Evolutionary conservation across 768 basidiomycete species (phyloP).

Genomic region (Mycena sanguinolenta): DNA sequence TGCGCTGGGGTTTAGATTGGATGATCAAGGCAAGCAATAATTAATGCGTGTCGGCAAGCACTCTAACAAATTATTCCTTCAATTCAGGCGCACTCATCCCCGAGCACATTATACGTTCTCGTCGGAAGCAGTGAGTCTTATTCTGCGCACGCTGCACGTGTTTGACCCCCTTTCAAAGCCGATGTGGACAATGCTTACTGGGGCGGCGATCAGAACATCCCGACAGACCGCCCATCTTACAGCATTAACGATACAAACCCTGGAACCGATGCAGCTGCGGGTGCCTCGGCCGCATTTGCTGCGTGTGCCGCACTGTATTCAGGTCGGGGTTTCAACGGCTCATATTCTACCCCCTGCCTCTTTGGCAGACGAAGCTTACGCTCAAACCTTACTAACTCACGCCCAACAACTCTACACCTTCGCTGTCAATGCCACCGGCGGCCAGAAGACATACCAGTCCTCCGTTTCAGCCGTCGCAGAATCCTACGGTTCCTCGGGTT

Average conservation of each 20-base stretch:
- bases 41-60: neutral
- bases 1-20: constrained; percentile 95
- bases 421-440: constrained; percentile 75
- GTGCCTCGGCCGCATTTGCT: constrained; percentile 88
- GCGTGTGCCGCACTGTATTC: constrained; percentile 88
- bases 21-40: constrained; percentile 77
- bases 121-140: constrained; percentile 70
- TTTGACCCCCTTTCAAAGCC: constrained; percentile 50
- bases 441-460: constrained; percentile 74
- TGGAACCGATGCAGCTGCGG: constrained; percentile 91
- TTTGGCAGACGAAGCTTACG: constrained; percentile 80
- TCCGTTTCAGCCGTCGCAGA: constrained; percentile 74
- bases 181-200: constrained; percentile 84
- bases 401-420: constrained; percentile 82
- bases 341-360: constrained; percentile 73
- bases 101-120: constrained; percentile 81
- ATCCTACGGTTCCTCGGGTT: constrained; percentile 81
- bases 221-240: constrained; percentile 79
- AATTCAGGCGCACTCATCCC: constrained; percentile 81
- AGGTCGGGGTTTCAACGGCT: constrained; percentile 65
- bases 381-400: constrained; percentile 76
- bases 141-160: neutral
- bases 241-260: constrained; percentile 84
- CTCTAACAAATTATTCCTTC: constrained; percentile 4
- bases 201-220: constrained; percentile 89